Evolutionary conservation across 345 rosid species (phyloP).

Genomic region (Balakata baccata): DNA sequence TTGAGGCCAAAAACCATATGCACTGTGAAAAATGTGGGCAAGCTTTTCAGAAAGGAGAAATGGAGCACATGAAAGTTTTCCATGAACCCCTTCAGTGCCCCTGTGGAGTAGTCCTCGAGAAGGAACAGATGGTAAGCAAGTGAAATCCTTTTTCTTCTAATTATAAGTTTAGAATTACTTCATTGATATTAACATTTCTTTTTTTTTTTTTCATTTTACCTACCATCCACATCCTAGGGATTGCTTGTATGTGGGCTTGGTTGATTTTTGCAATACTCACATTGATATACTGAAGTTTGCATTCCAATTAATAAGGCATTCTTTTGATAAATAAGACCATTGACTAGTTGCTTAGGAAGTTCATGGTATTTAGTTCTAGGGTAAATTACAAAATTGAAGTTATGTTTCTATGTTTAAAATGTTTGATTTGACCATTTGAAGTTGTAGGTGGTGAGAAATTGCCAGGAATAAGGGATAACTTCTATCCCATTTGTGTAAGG

Average conservation of each 20-base stretch:
- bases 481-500: too few species aligned
- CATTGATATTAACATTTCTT: not conserved
- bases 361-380: not conserved
- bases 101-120: constrained; percentile 77
- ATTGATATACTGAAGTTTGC: not conserved
- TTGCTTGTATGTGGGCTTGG: not conserved
- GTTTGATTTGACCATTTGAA: not conserved
- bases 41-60: constrained; percentile 70
- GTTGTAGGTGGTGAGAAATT: not conserved
- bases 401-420: not conserved
- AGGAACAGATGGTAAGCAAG: constrained; percentile 71
- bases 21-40: constrained; percentile 88
- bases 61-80: constrained; percentile 86
- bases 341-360: not conserved
- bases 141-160: not conserved
- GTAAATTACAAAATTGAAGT: not conserved
- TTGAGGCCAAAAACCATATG: constrained; percentile 60
- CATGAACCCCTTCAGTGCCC: constrained; percentile 82
- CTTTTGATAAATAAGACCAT: not conserved
- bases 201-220: not conserved
- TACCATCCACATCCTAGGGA: not conserved
- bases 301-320: not conserved
- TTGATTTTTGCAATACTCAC: not conserved
- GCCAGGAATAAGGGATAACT: not conserved
- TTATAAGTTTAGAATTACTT: not conserved